Percentiles rank a stretch among this genome's conserved stretches.
phyloP scores from a whole-genome alignment of 139 green algal genomes.

The Tetratostichococcus sp. region DNA sequence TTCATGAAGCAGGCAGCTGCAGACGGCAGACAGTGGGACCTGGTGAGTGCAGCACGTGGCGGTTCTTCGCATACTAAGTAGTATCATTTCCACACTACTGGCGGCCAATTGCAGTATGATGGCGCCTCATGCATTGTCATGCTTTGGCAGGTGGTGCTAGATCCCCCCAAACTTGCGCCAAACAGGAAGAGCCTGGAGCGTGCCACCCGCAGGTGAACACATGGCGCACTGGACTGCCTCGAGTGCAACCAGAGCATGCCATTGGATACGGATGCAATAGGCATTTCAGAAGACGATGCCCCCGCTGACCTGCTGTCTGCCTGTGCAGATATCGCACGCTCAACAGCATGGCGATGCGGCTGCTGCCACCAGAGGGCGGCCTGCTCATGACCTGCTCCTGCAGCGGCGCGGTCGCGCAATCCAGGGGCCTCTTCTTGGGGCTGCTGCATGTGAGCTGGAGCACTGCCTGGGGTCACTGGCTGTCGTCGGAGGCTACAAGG shows the following conservation, averaged over 20 bases:
- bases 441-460: conserved; percentile 38
- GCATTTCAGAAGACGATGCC: no score
- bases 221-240: no score
- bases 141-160: conserved; percentile 65
- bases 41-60: neutral
- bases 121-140: no score
- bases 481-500: no score
- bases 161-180: conserved; percentile 94
- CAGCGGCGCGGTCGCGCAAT: conserved; percentile 80
- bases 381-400: conserved; percentile 95
- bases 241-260: no score
- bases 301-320: no score
- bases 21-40: neutral
- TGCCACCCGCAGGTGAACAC: conserved; percentile 30
- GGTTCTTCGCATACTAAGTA: no score
- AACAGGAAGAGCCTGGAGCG: conserved; percentile 43
- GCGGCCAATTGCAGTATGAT: no score
- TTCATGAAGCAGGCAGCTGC: conserved; percentile 59
- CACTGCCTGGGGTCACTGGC: no score
- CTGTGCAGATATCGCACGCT: conserved; percentile 50
- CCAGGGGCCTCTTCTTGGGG: conserved; percentile 39
- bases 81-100: no score
- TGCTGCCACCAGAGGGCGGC: conserved; percentile 66
- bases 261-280: no score
- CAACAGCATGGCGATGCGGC: conserved; percentile 32